Percentiles rank a stretch among this genome's conserved stretches.
These are phyloP conservation scores for Salpingoeca rosetta DNA, from an alignment of 78 protist genomes.

Conservation along the genomic window DNA sequence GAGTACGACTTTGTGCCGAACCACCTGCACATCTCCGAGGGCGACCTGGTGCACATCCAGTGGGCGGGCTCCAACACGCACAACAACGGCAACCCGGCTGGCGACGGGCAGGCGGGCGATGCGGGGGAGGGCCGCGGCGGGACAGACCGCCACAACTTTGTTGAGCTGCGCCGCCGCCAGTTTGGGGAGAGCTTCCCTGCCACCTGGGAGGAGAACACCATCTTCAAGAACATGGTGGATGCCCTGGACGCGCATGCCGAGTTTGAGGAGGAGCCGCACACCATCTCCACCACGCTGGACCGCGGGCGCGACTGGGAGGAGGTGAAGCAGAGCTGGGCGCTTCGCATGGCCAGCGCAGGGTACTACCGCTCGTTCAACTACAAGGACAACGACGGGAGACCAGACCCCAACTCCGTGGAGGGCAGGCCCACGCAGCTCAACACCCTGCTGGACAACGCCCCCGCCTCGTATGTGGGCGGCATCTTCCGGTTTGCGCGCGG, in stretches of 20 bases:
- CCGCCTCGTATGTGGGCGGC: slow-evolving; percentile 41
- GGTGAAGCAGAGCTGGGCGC: neutral
- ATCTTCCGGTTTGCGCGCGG: slow-evolving; percentile 3
- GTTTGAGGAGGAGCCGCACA: neutral
- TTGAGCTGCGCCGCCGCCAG: slow-evolving; percentile 8
- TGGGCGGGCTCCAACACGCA: slow-evolving; percentile 67
- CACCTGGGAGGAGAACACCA: neutral
- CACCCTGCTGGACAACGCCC: slow-evolving; percentile 3
- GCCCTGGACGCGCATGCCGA: neutral
- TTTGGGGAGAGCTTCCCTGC: neutral
- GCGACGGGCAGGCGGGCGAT: slow-evolving; percentile 36
- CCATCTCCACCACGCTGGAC: neutral
- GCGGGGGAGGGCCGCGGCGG: slow-evolving; percentile 8
- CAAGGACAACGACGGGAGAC: neutral
- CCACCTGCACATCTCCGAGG: slow-evolving; percentile 28
- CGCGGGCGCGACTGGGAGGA: neutral
- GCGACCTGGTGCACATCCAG: slow-evolving; percentile 74
- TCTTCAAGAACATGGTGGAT: neutral
- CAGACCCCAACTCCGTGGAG: neutral
- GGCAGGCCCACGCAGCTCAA: neutral
- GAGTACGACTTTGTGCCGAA: slow-evolving; percentile 76
- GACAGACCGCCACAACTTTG: slow-evolving; percentile 68
- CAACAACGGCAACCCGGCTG: slow-evolving; percentile 45
- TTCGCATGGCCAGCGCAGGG: neutral
- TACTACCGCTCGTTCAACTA: neutral